Conservation (phyloP, 768 basidiomycete genomes). For the Phanerodontia chrysosporium region DNA sequence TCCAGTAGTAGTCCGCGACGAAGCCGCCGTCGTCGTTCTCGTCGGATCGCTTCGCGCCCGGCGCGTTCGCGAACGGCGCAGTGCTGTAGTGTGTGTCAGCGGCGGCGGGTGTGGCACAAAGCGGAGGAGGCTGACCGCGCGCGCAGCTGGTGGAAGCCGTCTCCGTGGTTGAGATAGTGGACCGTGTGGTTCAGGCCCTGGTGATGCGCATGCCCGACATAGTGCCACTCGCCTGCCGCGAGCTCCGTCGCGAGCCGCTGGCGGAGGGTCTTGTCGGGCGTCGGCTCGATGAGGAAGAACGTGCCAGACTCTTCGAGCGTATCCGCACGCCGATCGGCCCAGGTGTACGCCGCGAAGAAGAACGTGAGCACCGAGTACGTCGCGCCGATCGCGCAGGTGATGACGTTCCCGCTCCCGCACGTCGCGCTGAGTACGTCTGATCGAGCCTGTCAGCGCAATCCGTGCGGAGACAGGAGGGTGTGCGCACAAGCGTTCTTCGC, state of each 20-base stretch:
- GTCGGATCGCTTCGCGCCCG: not conserved
- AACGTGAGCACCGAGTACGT: not conserved
- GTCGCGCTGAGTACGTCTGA: not conserved
- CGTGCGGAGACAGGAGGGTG: too few species aligned
- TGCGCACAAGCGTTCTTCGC: not conserved
- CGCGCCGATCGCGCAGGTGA: not conserved
- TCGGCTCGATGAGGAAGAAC: not conserved
- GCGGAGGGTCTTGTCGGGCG: not conserved
- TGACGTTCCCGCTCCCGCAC: not conserved
- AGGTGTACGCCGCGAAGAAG: not conserved
- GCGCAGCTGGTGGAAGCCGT: not conserved
- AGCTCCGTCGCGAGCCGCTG: not conserved
- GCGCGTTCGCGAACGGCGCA: not conserved
- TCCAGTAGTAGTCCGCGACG: slow-evolving; percentile 1
- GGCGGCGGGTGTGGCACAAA: too few species aligned
- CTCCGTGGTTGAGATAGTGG: not conserved
- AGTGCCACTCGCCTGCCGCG: not conserved
- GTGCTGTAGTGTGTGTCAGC: too few species aligned
- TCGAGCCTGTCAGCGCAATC: not conserved
- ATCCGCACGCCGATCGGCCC: not conserved
- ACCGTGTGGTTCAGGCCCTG: not conserved
- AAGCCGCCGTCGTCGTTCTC: slow-evolving; percentile 1
- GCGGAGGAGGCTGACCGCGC: not conserved
- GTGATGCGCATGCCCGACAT: not conserved
- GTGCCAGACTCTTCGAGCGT: not conserved